Conservation (phyloP, 352 stramenopile species). For the Pythium rishiriense region DNA sequence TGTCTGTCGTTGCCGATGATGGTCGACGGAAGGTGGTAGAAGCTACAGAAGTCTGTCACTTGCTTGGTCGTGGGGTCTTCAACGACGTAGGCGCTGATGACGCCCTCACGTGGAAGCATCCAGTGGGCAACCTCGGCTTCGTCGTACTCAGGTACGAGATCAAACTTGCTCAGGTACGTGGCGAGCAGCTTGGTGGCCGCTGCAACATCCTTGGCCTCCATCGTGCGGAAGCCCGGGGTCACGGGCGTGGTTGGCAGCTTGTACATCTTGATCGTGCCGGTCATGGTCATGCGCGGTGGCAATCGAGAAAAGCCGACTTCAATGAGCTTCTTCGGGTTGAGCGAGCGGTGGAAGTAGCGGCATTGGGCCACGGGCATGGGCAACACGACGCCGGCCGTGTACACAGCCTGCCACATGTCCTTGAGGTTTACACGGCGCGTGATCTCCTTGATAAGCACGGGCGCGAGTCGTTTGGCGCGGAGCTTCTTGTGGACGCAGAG, state of each 20-base stretch:
- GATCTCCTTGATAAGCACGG: constrained; percentile 99
- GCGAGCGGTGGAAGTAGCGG: constrained; percentile 96
- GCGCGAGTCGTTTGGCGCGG: constrained; percentile 92
- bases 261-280: constrained; percentile 89
- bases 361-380: constrained; percentile 93
- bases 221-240: constrained; percentile 45
- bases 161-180: constrained; percentile 54
- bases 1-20: constrained; percentile 96
- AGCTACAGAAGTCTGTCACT: constrained; percentile 95
- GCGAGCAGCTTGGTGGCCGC: constrained; percentile 48
- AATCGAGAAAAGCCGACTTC: constrained; percentile 96
- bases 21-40: constrained; percentile 97
- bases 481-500: constrained; percentile 99
- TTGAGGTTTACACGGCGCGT: constrained; percentile 95
- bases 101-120: constrained; percentile 93
- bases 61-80: constrained; percentile 62
- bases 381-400: constrained; percentile 97
- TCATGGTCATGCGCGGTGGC: constrained; percentile 92
- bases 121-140: constrained; percentile 96
- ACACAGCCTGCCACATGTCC: constrained; percentile 95
- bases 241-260: constrained; percentile 63
- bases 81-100: constrained; percentile 95
- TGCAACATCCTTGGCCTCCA: constrained; percentile 54
- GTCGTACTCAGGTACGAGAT: constrained; percentile 88
- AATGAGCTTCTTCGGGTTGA: constrained; percentile 99